These are phyloP conservation scores for Cercospora citrullina DNA, from an alignment of 2,329 filamentous ascomycete species.

Conservation along the genomic window DNA sequence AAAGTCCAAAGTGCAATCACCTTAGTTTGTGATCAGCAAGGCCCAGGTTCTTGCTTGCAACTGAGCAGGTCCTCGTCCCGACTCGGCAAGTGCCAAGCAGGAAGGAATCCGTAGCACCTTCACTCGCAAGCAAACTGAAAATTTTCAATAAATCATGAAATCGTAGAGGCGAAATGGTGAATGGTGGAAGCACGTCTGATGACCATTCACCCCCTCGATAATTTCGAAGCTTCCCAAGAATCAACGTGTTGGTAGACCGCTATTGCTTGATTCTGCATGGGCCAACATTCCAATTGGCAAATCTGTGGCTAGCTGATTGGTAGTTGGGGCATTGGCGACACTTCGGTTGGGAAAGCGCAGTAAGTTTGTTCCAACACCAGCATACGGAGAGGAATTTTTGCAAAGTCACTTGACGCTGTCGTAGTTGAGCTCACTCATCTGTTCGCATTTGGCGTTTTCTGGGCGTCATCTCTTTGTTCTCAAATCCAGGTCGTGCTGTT, in stretches of 20 bases:
- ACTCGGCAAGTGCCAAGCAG: not conserved
- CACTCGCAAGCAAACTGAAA: not conserved
- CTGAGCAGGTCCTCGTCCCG: not conserved
- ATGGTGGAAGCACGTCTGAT: not conserved
- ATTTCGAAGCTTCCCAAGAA: not conserved
- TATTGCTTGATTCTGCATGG: constrained; percentile 13
- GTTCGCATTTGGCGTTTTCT: not conserved
- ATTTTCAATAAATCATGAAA: not conserved
- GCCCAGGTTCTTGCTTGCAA: constrained; percentile 1
- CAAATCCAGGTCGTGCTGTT: not conserved
- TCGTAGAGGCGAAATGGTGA: not conserved
- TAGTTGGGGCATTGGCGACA: constrained; percentile 1
- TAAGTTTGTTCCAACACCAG: constrained; percentile 1
- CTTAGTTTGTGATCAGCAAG: not conserved
- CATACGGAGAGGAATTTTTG: not conserved
- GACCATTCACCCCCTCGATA: not conserved
- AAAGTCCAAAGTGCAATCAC: not conserved
- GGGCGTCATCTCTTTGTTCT: not conserved
- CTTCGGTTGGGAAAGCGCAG: constrained; percentile 4
- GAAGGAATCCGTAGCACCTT: not conserved
- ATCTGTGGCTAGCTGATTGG: constrained; percentile 6
- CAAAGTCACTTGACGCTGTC: not conserved
- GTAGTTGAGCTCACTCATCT: not conserved
- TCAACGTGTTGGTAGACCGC: constrained; percentile 7
- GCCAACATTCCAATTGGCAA: constrained; percentile 2